Evolutionary conservation across 768 basidiomycete species (phyloP).

Genomic region (Lanmaoa pseudosensibilis): DNA sequence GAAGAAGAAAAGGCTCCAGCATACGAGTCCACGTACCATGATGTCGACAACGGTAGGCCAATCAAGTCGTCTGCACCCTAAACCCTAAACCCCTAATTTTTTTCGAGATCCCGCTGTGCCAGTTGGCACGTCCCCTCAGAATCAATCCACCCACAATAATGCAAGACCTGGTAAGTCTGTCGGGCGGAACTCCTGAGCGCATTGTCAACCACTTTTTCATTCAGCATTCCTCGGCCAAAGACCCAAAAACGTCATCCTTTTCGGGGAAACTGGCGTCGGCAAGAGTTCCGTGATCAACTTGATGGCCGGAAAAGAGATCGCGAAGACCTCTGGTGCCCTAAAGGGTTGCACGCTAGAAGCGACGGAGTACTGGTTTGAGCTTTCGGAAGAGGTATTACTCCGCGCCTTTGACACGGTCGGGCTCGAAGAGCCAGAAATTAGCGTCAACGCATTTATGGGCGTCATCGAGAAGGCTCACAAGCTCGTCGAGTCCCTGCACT

Average conservation of each 20-base stretch:
- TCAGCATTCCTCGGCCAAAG: too few relatives aligned
- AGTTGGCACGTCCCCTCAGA: too few relatives aligned
- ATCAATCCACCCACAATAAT: too few relatives aligned
- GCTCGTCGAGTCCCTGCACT: not conserved
- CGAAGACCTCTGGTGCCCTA: not conserved
- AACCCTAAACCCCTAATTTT: too few relatives aligned
- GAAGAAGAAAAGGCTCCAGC: too few relatives aligned
- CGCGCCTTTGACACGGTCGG: slow-evolving; percentile 9
- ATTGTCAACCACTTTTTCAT: too few relatives aligned
- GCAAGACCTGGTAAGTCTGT: too few relatives aligned
- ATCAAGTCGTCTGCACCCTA: not conserved
- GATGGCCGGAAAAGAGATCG: not conserved
- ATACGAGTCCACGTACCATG: too few relatives aligned
- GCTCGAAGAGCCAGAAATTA: slow-evolving; percentile 9
- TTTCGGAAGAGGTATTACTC: not conserved
- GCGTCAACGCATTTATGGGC: not conserved
- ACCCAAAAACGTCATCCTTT: slow-evolving; percentile 9
- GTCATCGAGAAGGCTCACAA: slow-evolving; percentile 8
- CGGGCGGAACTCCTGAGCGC: too few relatives aligned
- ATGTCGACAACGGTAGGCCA: too few relatives aligned
- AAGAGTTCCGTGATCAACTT: slow-evolving; percentile 14
- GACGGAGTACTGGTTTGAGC: not conserved
- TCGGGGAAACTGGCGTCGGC: too few relatives aligned
- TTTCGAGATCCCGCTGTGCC: too few relatives aligned
- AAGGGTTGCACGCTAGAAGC: not conserved